Evolutionary conservation across 176 grass and related monocot species (phyloP).

Genomic region (Avena eriantha): DNA sequence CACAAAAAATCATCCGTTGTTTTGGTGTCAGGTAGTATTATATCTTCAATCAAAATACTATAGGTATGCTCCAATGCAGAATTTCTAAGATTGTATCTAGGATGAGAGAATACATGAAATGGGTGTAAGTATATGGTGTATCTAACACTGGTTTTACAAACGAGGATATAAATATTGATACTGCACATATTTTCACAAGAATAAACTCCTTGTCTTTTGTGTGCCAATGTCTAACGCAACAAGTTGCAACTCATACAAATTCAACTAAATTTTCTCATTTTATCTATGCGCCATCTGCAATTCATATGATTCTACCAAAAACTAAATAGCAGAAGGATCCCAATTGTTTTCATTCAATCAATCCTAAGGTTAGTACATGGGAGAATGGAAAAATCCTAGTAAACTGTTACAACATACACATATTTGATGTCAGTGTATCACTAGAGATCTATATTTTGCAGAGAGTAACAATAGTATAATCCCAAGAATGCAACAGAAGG

Average conservation of each 20-base stretch:
- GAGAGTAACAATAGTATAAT: conserved; percentile 16
- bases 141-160: conserved; percentile 15
- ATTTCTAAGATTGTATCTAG: conserved; percentile 10
- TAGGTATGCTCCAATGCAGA: not conserved
- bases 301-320: conserved; percentile 1
- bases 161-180: not conserved
- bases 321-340: not conserved
- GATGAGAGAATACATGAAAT: not conserved
- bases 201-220: not conserved
- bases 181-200: not conserved
- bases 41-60: not conserved
- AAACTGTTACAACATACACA: not conserved
- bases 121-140: not conserved
- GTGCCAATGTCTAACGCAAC: not conserved
- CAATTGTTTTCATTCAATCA: conserved; percentile 21
- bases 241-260: not conserved
- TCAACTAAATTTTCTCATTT: not conserved
- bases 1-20: not conserved
- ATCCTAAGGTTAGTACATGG: conserved; percentile 3
- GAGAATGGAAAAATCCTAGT: conserved; percentile 7
- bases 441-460: not conserved
- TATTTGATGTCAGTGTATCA: not conserved
- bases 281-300: not conserved
- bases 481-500: conserved; percentile 15
- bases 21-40: conserved; percentile 3